phyloP scores from a whole-genome alignment of 495 filamentous ascomycete genomes.

The Hypoxylon trugodes region DNA sequence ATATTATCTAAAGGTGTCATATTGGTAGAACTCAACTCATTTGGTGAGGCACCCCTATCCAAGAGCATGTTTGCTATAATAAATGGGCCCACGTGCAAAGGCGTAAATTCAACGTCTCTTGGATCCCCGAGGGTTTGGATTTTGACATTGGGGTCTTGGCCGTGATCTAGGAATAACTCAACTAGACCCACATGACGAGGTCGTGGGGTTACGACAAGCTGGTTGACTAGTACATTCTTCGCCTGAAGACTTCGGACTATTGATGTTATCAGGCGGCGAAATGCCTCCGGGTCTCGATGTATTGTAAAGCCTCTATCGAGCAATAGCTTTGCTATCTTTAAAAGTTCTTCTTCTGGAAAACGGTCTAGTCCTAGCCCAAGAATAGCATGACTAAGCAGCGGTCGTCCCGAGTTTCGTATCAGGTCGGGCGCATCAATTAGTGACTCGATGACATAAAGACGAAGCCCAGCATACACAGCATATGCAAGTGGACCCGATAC shows the following conservation, averaged over 20 bases:
- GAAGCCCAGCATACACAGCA: slow-evolving; percentile 11
- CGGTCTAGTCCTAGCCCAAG: neutral
- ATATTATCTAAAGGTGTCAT: slow-evolving; percentile 14
- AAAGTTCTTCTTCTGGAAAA: neutral
- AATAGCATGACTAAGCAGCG: neutral
- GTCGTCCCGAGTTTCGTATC: neutral
- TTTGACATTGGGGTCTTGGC: slow-evolving; percentile 2
- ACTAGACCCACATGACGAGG: neutral
- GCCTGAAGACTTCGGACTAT: neutral
- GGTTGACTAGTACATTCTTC: neutral
- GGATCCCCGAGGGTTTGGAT: neutral
- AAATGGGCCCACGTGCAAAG: neutral
- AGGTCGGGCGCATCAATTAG: slow-evolving; percentile 1
- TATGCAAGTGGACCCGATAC: slow-evolving; percentile 8
- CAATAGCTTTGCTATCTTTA: neutral
- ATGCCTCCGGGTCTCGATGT: slow-evolving; percentile 5
- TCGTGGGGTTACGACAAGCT: neutral
- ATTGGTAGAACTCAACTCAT: neutral
- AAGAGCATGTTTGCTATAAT: neutral
- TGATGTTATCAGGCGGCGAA: neutral
- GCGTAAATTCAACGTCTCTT: neutral
- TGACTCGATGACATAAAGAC: slow-evolving; percentile 18
- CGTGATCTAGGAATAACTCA: neutral
- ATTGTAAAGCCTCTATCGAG: slow-evolving; percentile 4
- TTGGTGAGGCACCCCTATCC: slow-evolving; percentile 1